Evolutionary conservation across 345 rosid genomes (phyloP).

Genomic region (Salix udensis): DNA sequence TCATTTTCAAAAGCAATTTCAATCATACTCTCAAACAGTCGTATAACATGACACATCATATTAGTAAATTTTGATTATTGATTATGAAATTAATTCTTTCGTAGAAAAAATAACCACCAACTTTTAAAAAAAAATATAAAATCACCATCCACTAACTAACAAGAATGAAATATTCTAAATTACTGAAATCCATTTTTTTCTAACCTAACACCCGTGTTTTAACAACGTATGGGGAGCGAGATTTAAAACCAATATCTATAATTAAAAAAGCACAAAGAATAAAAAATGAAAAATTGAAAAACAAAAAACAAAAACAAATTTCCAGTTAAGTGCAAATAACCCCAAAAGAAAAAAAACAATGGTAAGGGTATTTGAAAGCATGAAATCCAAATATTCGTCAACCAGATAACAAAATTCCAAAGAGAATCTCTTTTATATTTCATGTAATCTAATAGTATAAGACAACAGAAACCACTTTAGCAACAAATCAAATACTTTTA

Average conservation of each 20-base stretch:
- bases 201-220: no score
- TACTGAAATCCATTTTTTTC: no score
- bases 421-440: background rate
- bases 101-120: no score
- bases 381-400: background rate
- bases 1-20: no score
- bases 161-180: no score
- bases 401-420: conserved; percentile 10
- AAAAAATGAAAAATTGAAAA: background rate
- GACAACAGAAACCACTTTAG: conserved; percentile 1
- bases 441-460: background rate
- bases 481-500: background rate
- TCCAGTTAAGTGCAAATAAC: background rate
- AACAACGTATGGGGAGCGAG: no score
- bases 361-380: background rate
- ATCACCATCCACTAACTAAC: no score
- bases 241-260: background rate
- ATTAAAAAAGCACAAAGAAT: background rate
- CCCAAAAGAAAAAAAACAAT: background rate
- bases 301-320: conserved; percentile 1
- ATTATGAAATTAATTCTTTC: no score
- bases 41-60: no score
- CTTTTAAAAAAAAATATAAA: no score
- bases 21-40: no score
- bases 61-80: background rate